Percentiles rank a stretch among this genome's conserved stretches.
Evolutionary conservation across 176 grass and related monocot genomes (phyloP).

Genomic region (Poa pratensis): DNA sequence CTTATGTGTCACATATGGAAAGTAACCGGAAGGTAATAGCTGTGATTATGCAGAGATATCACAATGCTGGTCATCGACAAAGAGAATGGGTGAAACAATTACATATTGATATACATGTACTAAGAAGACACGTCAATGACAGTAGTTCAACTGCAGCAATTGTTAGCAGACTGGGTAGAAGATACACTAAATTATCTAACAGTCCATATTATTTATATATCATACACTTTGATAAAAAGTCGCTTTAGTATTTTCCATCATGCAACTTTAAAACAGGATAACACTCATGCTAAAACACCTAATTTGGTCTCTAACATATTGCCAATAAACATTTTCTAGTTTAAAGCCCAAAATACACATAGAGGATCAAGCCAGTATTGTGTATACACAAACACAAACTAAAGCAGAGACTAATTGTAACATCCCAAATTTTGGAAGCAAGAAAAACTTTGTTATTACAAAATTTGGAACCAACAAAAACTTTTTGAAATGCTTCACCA

Average conservation of each 20-base stretch:
- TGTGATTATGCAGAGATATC: too few relatives aligned
- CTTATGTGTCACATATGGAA: too few relatives aligned
- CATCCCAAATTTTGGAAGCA: too few relatives aligned
- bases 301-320: background rate
- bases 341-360: background rate
- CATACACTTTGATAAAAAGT: background rate
- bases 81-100: too few relatives aligned
- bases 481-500: too few relatives aligned
- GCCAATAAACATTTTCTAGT: background rate
- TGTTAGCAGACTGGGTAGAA: background rate
- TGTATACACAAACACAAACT: slow-evolving; percentile 6
- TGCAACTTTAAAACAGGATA: slow-evolving; percentile 14
- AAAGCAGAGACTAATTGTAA: slow-evolving; percentile 8
- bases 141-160: background rate
- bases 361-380: background rate
- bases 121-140: background rate
- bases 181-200: background rate
- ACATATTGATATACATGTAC: too few relatives aligned
- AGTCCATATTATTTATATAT: background rate
- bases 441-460: too few relatives aligned
- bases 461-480: too few relatives aligned
- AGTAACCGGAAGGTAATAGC: too few relatives aligned
- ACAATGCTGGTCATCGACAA: too few relatives aligned
- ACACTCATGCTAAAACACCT: background rate
- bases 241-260: background rate